Evolutionary conservation across 2,329 filamentous ascomycete genomes (phyloP).

Genomic region (Clarireedia hainanense): DNA sequence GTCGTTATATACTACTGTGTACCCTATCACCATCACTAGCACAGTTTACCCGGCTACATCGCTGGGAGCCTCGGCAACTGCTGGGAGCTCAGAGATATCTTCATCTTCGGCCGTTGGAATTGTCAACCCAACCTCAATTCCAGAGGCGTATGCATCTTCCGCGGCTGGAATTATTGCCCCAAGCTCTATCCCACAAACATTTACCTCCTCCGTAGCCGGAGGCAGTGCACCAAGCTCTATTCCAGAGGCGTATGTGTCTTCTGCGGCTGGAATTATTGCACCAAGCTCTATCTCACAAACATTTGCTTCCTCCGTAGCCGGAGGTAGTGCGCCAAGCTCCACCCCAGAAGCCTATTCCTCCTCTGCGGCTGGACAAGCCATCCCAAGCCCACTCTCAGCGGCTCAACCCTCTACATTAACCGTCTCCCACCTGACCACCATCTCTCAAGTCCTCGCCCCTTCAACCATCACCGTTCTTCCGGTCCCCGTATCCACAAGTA

Average conservation of each 20-base stretch:
- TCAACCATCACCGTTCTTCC: slow-evolving; percentile 1
- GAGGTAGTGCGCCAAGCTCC: neutral
- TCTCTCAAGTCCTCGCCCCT: neutral
- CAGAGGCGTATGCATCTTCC: neutral
- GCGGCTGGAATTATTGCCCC: neutral
- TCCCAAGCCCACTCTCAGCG: neutral
- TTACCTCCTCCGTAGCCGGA: neutral
- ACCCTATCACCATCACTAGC: slow-evolving; percentile 14
- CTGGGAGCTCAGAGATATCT: too few relatives aligned
- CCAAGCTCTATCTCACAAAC: neutral
- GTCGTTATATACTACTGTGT: slow-evolving; percentile 36
- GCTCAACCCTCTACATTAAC: neutral
- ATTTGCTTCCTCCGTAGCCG: neutral
- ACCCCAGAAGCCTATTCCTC: neutral
- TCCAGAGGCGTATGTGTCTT: neutral
- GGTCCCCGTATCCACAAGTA: neutral
- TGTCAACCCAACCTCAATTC: neutral
- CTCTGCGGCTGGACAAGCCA: too few relatives aligned
- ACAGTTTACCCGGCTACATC: neutral
- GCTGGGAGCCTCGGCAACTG: neutral
- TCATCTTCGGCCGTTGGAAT: neutral
- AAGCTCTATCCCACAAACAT: neutral
- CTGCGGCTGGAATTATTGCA: neutral
- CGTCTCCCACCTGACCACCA: neutral
- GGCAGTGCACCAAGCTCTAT: neutral